Percentiles rank a stretch among this genome's conserved stretches.
phyloP scores from a whole-genome alignment of 2,329 filamentous ascomycete species.

The Ampelomyces quisqualis region DNA sequence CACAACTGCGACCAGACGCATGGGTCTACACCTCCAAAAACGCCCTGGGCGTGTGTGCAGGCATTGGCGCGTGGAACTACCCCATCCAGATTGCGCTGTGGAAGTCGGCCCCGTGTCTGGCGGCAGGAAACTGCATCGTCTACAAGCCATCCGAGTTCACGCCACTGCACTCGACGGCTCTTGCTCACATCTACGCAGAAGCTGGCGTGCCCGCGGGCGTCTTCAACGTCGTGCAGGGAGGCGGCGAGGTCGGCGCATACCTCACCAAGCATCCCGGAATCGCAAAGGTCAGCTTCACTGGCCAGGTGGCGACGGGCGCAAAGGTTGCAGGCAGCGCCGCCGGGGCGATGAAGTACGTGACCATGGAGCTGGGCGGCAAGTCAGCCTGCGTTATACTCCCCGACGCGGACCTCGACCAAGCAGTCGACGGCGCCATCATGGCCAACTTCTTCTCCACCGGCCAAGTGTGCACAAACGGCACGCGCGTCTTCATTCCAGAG shows the following conservation, averaged over 20 bases:
- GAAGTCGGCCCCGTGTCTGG: constrained; percentile 84
- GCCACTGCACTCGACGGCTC: constrained; percentile 73
- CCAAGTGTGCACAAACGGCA: constrained; percentile 92
- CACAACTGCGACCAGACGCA: constrained; percentile 70
- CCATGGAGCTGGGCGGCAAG: constrained; percentile 90
- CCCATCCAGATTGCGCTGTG: constrained; percentile 87
- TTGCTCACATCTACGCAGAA: constrained; percentile 75
- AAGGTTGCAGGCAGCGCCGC: constrained; percentile 78
- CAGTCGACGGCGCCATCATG: constrained; percentile 89
- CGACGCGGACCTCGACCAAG: constrained; percentile 73
- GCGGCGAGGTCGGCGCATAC: constrained; percentile 73
- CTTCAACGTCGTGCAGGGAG: constrained; percentile 84
- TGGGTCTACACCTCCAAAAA: constrained; percentile 84
- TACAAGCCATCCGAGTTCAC: constrained; percentile 91
- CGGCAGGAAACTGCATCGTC: constrained; percentile 85
- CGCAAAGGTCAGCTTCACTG: constrained; percentile 87
- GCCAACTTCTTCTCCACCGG: constrained; percentile 91
- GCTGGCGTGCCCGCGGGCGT: constrained; percentile 79
- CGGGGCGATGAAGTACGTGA: constrained; percentile 82
- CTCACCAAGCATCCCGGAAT: constrained; percentile 71
- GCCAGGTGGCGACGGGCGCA: constrained; percentile 78
- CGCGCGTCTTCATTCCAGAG: constrained; percentile 77
- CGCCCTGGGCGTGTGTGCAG: constrained; percentile 78
- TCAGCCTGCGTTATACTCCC: constrained; percentile 77
- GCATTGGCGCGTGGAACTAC: constrained; percentile 91